phyloP scores from a whole-genome alignment of 345 rosid species.

The Lepidium aucheri region DNA sequence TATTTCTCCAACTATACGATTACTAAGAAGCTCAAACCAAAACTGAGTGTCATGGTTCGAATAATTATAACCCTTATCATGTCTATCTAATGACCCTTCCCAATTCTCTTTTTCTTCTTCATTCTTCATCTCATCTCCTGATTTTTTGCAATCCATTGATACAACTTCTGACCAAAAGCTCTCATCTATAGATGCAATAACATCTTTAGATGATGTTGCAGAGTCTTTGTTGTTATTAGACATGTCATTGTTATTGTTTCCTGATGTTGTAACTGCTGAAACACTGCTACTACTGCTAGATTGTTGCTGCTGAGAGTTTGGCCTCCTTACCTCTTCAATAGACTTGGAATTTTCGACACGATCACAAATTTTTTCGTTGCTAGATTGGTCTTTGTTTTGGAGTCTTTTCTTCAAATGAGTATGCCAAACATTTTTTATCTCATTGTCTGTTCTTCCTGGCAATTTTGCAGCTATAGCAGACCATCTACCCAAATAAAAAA shows the following conservation, averaged over 20 bases:
- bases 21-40: conserved; percentile 22
- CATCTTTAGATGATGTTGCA: conserved; percentile 5
- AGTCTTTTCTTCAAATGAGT: conserved; percentile 34
- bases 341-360: neutral
- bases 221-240: conserved; percentile 21
- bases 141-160: conserved; percentile 7
- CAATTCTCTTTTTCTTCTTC: conserved; percentile 4
- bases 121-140: neutral
- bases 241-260: conserved; percentile 4
- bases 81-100: conserved; percentile 10
- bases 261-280: conserved; percentile 21
- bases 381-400: conserved; percentile 4
- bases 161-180: conserved; percentile 29
- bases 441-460: conserved; percentile 51
- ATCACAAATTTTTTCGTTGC: neutral
- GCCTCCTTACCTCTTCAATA: neutral
- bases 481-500: conserved; percentile 31
- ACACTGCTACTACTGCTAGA: conserved; percentile 6
- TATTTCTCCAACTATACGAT: neutral
- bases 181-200: conserved; percentile 21
- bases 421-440: conserved; percentile 45
- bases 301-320: conserved; percentile 22
- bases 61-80: neutral
- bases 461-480: conserved; percentile 41
- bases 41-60: conserved; percentile 15